Percentiles rank a stretch among this genome's conserved stretches.
phyloP scores from a whole-genome alignment of 192 early-diverging fungal genomes.

The Backusella parvicylindrica region DNA sequence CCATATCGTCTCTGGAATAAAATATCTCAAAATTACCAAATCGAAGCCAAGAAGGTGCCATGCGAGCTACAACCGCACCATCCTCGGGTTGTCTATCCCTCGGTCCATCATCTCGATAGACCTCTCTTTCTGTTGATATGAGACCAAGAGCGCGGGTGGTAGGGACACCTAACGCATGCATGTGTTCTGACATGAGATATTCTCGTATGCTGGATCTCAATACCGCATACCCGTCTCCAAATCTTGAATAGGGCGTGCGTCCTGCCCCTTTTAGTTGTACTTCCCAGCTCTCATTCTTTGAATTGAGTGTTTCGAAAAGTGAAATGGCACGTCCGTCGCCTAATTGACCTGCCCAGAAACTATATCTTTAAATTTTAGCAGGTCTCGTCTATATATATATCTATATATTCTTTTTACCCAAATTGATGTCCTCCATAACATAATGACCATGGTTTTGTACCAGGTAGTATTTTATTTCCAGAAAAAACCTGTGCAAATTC shows the following conservation, averaged over 20 bases:
- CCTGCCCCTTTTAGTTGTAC: conserved; percentile 87
- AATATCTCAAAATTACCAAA: conserved; percentile 89
- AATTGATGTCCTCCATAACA: conserved; percentile 76
- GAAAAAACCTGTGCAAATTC: conserved; percentile 37
- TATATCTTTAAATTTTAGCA: neutral
- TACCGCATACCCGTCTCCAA: conserved; percentile 85
- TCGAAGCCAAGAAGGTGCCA: conserved; percentile 79
- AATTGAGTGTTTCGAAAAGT: conserved; percentile 51
- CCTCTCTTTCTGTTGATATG: conserved; percentile 55
- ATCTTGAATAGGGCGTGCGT: conserved; percentile 82
- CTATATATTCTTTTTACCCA: conserved; percentile 34
- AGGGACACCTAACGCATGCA: conserved; percentile 70
- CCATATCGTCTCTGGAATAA: conserved; percentile 59
- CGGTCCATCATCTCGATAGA: conserved; percentile 59
- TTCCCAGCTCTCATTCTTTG: conserved; percentile 55
- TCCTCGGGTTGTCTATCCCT: conserved; percentile 44
- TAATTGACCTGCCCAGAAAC: conserved; percentile 67
- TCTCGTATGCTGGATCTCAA: conserved; percentile 86
- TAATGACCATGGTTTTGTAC: conserved; percentile 60
- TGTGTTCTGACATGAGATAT: conserved; percentile 72
- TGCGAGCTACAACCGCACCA: conserved; percentile 73
- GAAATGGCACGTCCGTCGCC: conserved; percentile 88
- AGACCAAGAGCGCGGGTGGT: conserved; percentile 76
- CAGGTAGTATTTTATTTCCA: conserved; percentile 38
- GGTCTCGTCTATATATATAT: too few species aligned